Conservation (phyloP, 2,329 filamentous ascomycete genomes). For the Verticillium albo-atrum region DNA sequence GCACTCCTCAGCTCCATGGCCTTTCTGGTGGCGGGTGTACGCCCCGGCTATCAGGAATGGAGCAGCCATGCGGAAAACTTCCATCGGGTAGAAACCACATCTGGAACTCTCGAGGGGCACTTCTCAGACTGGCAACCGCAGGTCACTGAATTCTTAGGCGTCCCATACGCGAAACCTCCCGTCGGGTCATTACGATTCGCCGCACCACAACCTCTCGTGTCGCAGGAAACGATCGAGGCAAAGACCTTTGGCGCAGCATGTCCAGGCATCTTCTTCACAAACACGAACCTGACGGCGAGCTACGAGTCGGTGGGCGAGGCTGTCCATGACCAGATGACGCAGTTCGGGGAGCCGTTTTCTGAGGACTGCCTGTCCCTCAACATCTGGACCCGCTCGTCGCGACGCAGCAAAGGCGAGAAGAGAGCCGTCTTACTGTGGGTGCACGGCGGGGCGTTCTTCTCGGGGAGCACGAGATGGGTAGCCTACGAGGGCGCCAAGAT, state of each 20-base stretch:
- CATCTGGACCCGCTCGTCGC: slow-evolving; percentile 28
- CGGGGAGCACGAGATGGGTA: background rate
- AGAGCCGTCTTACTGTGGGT: slow-evolving; percentile 41
- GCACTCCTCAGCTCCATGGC: no score
- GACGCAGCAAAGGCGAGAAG: slow-evolving; percentile 12
- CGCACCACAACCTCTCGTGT: slow-evolving; percentile 4
- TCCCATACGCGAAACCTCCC: slow-evolving; percentile 50
- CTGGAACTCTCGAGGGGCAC: background rate
- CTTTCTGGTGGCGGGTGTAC: no score
- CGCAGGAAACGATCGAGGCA: slow-evolving; percentile 3
- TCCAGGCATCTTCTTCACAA: background rate
- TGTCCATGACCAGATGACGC: background rate
- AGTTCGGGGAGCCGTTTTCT: background rate
- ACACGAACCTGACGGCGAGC: background rate
- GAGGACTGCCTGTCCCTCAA: slow-evolving; percentile 35
- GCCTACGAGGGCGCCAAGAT: background rate
- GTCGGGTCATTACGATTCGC: slow-evolving; percentile 48
- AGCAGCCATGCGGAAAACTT: no score
- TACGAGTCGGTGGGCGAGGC: background rate
- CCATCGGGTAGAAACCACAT: background rate
- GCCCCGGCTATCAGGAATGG: no score
- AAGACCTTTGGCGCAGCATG: slow-evolving; percentile 2
- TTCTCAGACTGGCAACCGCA: background rate
- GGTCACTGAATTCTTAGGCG: slow-evolving; percentile 28
- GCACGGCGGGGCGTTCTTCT: slow-evolving; percentile 34